Conservation (phyloP, 2,329 filamentous ascomycete genomes). For the Paramyrothecium roridum region DNA sequence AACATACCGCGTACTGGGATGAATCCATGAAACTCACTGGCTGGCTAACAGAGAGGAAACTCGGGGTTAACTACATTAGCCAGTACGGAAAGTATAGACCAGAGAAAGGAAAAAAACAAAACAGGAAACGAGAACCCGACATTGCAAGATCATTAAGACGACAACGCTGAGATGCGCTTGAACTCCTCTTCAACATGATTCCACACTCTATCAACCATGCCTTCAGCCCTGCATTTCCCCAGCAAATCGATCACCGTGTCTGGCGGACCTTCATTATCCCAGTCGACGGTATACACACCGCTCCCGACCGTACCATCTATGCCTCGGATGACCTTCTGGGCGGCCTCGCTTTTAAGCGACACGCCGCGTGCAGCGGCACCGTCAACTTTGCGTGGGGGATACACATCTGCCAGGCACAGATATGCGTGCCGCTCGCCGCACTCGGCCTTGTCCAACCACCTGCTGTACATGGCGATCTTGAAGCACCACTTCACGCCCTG, state of each 20-base stretch:
- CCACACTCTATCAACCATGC: conserved; percentile 15
- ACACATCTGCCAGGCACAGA: conserved; percentile 15
- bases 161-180: conserved; percentile 9
- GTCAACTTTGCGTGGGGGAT: conserved; percentile 5
- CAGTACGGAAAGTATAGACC: no score
- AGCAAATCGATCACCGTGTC: conserved; percentile 10
- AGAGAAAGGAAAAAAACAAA: neutral
- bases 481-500: conserved; percentile 11
- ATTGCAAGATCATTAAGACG: neutral
- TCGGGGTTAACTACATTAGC: no score
- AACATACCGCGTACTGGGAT: no score
- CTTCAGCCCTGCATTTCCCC: conserved; percentile 11
- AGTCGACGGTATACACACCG: conserved; percentile 19
- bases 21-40: no score
- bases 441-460: conserved; percentile 14
- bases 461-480: conserved; percentile 4
- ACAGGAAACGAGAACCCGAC: no score
- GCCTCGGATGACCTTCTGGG: conserved; percentile 8
- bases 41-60: no score
- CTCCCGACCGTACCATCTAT: conserved; percentile 14
- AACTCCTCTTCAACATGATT: conserved; percentile 18
- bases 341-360: neutral
- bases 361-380: neutral
- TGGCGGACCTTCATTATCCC: conserved; percentile 14
- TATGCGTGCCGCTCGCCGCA: conserved; percentile 20